Percentiles rank a stretch among this genome's conserved stretches.
These are phyloP conservation scores for Rostrohypoxylon terebratum DNA, from an alignment of 495 filamentous ascomycete genomes.

Conservation along the genomic window DNA sequence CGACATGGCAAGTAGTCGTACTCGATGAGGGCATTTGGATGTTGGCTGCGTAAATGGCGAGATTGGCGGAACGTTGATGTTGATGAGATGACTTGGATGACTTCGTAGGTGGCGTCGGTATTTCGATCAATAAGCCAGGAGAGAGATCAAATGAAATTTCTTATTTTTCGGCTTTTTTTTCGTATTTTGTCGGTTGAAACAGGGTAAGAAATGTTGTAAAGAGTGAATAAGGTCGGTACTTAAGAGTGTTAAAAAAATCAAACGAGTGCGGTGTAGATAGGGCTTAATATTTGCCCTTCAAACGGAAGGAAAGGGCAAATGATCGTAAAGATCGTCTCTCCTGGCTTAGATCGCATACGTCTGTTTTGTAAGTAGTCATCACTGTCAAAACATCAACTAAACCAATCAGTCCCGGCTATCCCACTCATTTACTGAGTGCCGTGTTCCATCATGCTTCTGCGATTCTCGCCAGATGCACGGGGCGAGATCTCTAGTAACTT, in stretches of 20 bases:
- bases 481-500: slow-evolving; percentile 73
- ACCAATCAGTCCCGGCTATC: slow-evolving; percentile 23
- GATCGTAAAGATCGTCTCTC: slow-evolving; percentile 38
- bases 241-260: slow-evolving; percentile 43
- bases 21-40: slow-evolving; percentile 7
- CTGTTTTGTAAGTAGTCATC: slow-evolving; percentile 12
- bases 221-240: slow-evolving; percentile 51
- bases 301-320: slow-evolving; percentile 32
- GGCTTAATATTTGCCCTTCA: slow-evolving; percentile 1
- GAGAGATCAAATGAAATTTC: slow-evolving; percentile 25
- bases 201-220: slow-evolving; percentile 46
- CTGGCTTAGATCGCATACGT: slow-evolving; percentile 31
- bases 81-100: slow-evolving; percentile 24
- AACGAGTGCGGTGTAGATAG: slow-evolving; percentile 37
- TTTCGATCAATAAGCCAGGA: slow-evolving; percentile 29
- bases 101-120: neutral
- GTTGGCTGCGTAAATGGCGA: slow-evolving; percentile 8
- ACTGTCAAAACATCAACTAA: slow-evolving; percentile 25
- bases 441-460: slow-evolving; percentile 41
- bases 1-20: neutral
- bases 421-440: slow-evolving; percentile 33
- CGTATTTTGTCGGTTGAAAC: slow-evolving; percentile 21
- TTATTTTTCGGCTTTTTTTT: slow-evolving; percentile 40
- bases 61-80: neutral
- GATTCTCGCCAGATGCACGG: slow-evolving; percentile 58